A percentile compares a stretch with the other conserved stretches of the same genome.
phyloP scores from a whole-genome alignment of 2,329 filamentous ascomycete species.

The Ramularia collo-cygni region DNA sequence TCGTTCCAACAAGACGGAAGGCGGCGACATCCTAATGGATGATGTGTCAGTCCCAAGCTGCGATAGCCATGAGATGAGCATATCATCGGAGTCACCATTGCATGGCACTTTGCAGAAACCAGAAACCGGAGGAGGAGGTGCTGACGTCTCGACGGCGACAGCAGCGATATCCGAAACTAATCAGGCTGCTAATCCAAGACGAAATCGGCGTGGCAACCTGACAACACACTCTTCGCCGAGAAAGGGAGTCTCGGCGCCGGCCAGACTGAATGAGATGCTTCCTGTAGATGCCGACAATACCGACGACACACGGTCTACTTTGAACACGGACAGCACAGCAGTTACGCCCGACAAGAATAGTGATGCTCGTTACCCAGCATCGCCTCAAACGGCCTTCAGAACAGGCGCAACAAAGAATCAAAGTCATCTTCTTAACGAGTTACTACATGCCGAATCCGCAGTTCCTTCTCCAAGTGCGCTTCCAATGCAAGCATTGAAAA shows the following conservation, averaged over 20 bases:
- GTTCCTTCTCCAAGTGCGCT: constrained; percentile 21
- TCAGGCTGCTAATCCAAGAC: not conserved
- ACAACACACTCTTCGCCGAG: constrained; percentile 12
- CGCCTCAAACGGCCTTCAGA: constrained; percentile 12
- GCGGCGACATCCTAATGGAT: constrained; percentile 11
- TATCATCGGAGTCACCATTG: too few species aligned
- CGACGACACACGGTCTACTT: constrained; percentile 15
- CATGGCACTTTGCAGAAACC: constrained; percentile 21
- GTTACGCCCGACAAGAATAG: constrained; percentile 16
- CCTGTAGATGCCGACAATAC: constrained; percentile 14
- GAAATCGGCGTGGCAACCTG: constrained; percentile 11
- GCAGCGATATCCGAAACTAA: not conserved
- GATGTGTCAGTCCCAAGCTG: constrained; percentile 5
- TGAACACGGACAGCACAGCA: constrained; percentile 11
- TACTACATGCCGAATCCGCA: constrained; percentile 19
- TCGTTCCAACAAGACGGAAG: constrained; percentile 2
- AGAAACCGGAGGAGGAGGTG: constrained; percentile 12
- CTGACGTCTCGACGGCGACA: not conserved
- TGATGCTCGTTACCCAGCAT: constrained; percentile 6
- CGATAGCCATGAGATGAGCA: constrained; percentile 1
- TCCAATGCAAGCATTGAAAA: constrained; percentile 18
- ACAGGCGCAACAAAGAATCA: constrained; percentile 25
- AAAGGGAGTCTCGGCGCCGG: constrained; percentile 26
- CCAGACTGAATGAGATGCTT: constrained; percentile 26
- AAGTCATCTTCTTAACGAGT: constrained; percentile 25